These are phyloP conservation scores for bread wheat (Triticum aestivum) DNA, from an alignment of 176 grass and related monocot genomes.

Conservation along the genomic window IWGSC_CS_RefSeq_v2.1 NC_057804.1:386015591-386016090, in stretches of 20 bases:
- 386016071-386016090: slow-evolving; percentile 73
- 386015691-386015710: slow-evolving; percentile 73
- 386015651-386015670: slow-evolving; percentile 65
- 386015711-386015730: slow-evolving; percentile 86
- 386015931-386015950: slow-evolving; percentile 78
- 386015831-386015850: slow-evolving; percentile 66
- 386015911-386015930: slow-evolving; percentile 94
- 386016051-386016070: slow-evolving; percentile 48
- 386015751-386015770: slow-evolving; percentile 77
- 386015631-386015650: slow-evolving; percentile 75
- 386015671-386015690: slow-evolving; percentile 57
- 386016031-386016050: slow-evolving; percentile 75
- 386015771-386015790: slow-evolving; percentile 54
- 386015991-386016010: slow-evolving; percentile 80
- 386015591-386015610: slow-evolving; percentile 75
- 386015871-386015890: slow-evolving; percentile 64
- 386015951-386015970: slow-evolving; percentile 79
- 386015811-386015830: slow-evolving; percentile 80
- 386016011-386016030: slow-evolving; percentile 72
- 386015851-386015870: slow-evolving; percentile 63
- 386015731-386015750: slow-evolving; percentile 90
- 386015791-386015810: slow-evolving; percentile 87
- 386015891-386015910: slow-evolving; percentile 91
- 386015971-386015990: slow-evolving; percentile 68
- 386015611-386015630: slow-evolving; percentile 92